Base-by-base conservation (phyloP, 1,139 yeast species). In the Nematodospora anomalae region DNA sequence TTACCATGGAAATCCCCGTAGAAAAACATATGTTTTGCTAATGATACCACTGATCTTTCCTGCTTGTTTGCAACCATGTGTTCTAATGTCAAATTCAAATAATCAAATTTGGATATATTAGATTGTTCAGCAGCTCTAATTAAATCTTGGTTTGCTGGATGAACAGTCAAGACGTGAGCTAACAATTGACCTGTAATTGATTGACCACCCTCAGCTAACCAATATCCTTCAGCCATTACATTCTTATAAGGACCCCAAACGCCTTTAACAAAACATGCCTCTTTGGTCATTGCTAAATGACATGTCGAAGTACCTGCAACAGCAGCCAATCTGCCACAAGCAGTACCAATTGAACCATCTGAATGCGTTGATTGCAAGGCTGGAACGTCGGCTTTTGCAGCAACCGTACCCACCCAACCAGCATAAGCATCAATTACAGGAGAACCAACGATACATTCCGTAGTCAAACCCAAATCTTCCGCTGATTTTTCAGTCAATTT, bases 131-230 rank as follows among this genome's bases (percentile, higher is more conserved):
- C 77, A 37, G 72, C 58, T 45, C 75, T 78, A 7, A 79, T 72
- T 38, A 90, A 72, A 52, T 85, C 86, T 7, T 77, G 68, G 49
- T 80, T 80, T 0, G 97, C 95, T 0, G 97, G 97, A 55, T 92
- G 98, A 12, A 85, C 82, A 4, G 88, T 73, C 45, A 92, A 64
- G n/a, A 90, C 94, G 60, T 88, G 96, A 3, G 92, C 94, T 50
- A 92, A 73, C 35, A 92, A 73, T 25, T 95, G 96, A 47, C 98
- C 98, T 2, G 98, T 92, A 56, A 96, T 85, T 14, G 95, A 84
- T 62, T 92, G 98, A 13, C 98, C 98, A 54, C 98, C 98, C 65
- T 92, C 98, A n/a, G 97, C 96, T 51, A 89, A 74, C 97, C 97
- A 92, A 53, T 74, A 83, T 9, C 82, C 89, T 25, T 87, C 85